Evolutionary conservation across 2,329 filamentous ascomycete species (phyloP).

Genomic region (Plectosphaerella plurivora): DNA sequence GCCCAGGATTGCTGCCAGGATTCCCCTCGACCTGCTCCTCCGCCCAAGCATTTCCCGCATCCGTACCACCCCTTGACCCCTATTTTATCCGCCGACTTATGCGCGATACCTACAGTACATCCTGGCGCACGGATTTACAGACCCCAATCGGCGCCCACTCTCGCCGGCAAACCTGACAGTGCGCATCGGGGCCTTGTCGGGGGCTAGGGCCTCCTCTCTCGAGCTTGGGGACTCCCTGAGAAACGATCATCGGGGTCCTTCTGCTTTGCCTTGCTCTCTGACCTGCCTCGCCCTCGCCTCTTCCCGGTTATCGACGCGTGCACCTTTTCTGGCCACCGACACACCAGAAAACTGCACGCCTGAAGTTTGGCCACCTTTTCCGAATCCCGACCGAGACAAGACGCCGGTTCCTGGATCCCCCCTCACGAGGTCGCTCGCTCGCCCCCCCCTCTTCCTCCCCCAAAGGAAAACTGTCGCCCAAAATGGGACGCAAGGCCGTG

Average conservation of each 20-base stretch:
- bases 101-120: neutral
- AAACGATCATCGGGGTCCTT: neutral
- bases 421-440: too few species aligned
- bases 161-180: neutral
- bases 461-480: neutral
- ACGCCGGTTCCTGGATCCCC: too few species aligned
- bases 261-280: neutral
- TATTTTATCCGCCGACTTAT: neutral
- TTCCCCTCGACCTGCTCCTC: neutral
- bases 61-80: neutral
- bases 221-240: neutral
- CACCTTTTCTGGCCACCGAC: neutral
- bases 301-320: neutral
- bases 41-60: too few species aligned
- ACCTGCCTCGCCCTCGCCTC: neutral
- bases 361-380: neutral
- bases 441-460: too few species aligned
- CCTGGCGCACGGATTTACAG: neutral
- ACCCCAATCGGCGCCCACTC: neutral
- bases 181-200: neutral
- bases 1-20: neutral
- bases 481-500: constrained; percentile 55
- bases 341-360: neutral
- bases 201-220: neutral
- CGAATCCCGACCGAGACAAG: neutral